Evolutionary conservation across 2,329 filamentous ascomycete species (phyloP).

Genomic region (Arachnopeziza araneosa): DNA sequence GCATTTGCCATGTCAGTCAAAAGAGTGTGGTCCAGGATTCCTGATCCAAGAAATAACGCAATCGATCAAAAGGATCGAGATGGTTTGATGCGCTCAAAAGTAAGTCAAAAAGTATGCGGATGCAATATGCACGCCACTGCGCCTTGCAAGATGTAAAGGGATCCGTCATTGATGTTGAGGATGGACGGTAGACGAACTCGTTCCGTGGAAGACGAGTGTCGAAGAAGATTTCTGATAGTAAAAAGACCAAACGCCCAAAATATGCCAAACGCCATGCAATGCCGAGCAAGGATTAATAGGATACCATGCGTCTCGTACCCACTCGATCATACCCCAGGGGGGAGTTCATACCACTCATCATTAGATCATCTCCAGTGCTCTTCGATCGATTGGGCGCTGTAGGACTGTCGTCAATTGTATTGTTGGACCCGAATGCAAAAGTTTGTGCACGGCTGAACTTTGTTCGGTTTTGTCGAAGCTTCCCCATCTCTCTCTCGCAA

Average conservation of each 20-base stretch:
- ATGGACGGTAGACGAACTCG: background rate
- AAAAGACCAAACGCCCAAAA: conserved; percentile 19
- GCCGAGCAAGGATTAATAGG: conserved; percentile 44
- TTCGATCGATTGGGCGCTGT: conserved; percentile 37
- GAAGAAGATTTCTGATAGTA: background rate
- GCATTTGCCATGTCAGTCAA: conserved; percentile 11
- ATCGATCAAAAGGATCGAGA: conserved; percentile 4
- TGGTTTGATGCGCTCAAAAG: conserved; percentile 9
- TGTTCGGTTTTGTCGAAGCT: conserved; percentile 77
- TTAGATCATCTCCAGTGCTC: conserved; percentile 21
- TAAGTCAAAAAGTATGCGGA: conserved; percentile 23
- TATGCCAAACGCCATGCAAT: conserved; percentile 20
- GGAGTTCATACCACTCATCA: conserved; percentile 36
- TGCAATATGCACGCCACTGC: conserved; percentile 25
- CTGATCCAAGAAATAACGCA: conserved; percentile 24
- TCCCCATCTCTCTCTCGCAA: conserved; percentile 91
- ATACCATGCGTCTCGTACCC: conserved; percentile 56
- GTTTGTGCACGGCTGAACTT: conserved; percentile 86
- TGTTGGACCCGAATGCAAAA: conserved; percentile 79
- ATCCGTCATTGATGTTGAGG: background rate
- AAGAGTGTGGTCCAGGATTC: conserved; percentile 25
- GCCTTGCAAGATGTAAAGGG: conserved; percentile 16
- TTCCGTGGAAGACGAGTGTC: background rate
- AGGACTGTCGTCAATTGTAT: conserved; percentile 52
- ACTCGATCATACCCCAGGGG: conserved; percentile 46